Conservation (phyloP, 2,329 filamentous ascomycete genomes). For the Cordyceps militaris region DNA sequence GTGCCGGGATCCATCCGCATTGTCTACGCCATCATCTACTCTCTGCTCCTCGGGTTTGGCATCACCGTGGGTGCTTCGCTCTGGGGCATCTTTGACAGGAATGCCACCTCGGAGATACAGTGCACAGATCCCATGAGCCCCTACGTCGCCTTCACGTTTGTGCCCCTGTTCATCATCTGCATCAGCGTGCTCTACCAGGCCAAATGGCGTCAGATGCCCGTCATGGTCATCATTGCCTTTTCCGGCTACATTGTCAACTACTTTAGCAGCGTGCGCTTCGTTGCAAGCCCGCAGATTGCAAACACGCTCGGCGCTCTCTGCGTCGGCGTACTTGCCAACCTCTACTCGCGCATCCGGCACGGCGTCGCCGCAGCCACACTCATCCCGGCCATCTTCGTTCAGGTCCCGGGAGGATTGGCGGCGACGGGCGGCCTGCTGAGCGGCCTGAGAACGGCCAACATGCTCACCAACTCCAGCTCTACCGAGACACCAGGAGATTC, state of each 20-base stretch:
- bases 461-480: conserved; percentile 32
- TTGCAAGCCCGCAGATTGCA: conserved; percentile 64
- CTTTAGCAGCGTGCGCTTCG: conserved; percentile 60
- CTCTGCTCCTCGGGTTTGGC: conserved; percentile 64
- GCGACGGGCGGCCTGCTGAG: conserved; percentile 40
- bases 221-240: conserved; percentile 69
- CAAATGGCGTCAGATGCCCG: conserved; percentile 71
- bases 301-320: conserved; percentile 71
- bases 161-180: conserved; percentile 65
- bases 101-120: conserved; percentile 39
- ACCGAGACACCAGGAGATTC: not conserved
- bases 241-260: conserved; percentile 71
- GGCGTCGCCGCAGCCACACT: conserved; percentile 43
- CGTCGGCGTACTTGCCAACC: conserved; percentile 69
- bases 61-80: conserved; percentile 61
- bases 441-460: conserved; percentile 37
- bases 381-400: conserved; percentile 42
- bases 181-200: conserved; percentile 73
- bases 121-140: conserved; percentile 38
- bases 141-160: conserved; percentile 58
- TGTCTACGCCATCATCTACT: conserved; percentile 69
- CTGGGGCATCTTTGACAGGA: conserved; percentile 52
- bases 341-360: conserved; percentile 58
- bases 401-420: conserved; percentile 41
- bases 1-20: conserved; percentile 66